Conservation (phyloP, 2,329 filamentous ascomycete species). For the Coniella vitis region DNA sequence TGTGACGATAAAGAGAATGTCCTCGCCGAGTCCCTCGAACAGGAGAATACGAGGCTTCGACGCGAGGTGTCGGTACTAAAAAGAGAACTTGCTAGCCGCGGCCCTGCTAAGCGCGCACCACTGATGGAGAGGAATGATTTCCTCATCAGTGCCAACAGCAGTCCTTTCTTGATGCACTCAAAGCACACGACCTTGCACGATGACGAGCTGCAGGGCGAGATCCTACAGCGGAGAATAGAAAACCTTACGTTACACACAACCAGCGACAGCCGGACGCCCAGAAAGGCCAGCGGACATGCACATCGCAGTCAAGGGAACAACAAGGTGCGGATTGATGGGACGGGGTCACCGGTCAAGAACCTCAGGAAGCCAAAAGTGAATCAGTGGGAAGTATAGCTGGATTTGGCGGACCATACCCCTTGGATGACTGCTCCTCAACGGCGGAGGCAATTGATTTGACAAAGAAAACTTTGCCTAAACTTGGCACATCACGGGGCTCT, state of each 20-base stretch:
- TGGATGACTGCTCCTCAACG: slow-evolving; percentile 16
- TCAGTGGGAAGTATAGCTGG: slow-evolving; percentile 38
- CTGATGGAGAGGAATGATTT: slow-evolving; percentile 49
- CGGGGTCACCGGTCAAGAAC: slow-evolving; percentile 44
- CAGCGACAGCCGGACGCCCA: slow-evolving; percentile 1
- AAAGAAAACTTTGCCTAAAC: too few species aligned
- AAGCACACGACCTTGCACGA: neutral
- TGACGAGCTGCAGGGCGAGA: slow-evolving; percentile 19
- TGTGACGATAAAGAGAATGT: slow-evolving; percentile 55
- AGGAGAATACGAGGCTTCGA: slow-evolving; percentile 64
- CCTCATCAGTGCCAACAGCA: slow-evolving; percentile 12
- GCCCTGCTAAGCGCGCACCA: slow-evolving; percentile 53
- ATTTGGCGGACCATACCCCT: slow-evolving; percentile 33
- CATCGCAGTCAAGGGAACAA: slow-evolving; percentile 20
- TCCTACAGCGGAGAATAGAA: slow-evolving; percentile 43
- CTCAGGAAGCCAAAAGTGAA: slow-evolving; percentile 40
- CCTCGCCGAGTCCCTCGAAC: slow-evolving; percentile 56
- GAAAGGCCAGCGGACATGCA: slow-evolving; percentile 6
- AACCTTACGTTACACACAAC: slow-evolving; percentile 39
- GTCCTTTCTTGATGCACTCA: slow-evolving; percentile 1
- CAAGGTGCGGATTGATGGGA: slow-evolving; percentile 16
- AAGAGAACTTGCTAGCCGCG: slow-evolving; percentile 57
- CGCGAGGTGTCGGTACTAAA: slow-evolving; percentile 58
- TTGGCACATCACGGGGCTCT: too few species aligned
- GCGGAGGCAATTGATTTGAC: too few species aligned